Base-by-base conservation (phyloP, 768 basidiomycete genomes). In the Auricularia auricula-judae region DNA sequence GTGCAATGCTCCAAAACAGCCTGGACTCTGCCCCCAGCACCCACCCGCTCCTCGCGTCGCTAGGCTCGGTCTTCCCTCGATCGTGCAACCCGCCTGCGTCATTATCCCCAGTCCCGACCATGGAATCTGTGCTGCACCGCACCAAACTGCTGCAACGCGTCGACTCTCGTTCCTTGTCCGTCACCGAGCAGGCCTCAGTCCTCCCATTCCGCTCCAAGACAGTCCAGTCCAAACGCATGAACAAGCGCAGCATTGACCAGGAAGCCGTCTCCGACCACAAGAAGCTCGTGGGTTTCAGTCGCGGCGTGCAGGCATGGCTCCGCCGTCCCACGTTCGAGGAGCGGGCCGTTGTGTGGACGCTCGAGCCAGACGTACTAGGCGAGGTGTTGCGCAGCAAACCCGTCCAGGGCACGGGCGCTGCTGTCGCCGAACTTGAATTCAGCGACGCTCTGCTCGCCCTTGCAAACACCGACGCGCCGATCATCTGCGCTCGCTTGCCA, bases 241-340 rank as follows among this genome's bases (percentile, higher is more conserved):
- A 47, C 65, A 21, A 7, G 62, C 35, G 66, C 66, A 2, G 67
- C 66, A 66, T 69, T 11, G 71, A 69, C n/a, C 74, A 65, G 4
- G 4, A 68, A 67, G 54, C 67, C 64, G 18, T 63, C 68, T 33
- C 62, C 60, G 62, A 62, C 67, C 58, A 35, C 51, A 67, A 65
- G 33, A 51, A 44, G 21, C 42, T 69, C 14, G 43, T 43, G 21
- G 44, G 62, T n/a, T 70, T 74, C 47, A 86, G 86, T 70, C 76
- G 76, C 14, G 86, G 87, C 63, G 76, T 92, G 58, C 80, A 79
- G 53, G 80, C 76, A n/a, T 92, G 90, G 90, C 78, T 84, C 66
- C 76, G 79, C 43, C 86, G 89, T 3, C 85, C 87, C 33, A 87
- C 86, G 71, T 91, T 89, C 72, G 89, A 92, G 73, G 88, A 91